Conservation (phyloP, 2,329 filamentous ascomycete genomes). For the Aureobasidium sp. region DNA sequence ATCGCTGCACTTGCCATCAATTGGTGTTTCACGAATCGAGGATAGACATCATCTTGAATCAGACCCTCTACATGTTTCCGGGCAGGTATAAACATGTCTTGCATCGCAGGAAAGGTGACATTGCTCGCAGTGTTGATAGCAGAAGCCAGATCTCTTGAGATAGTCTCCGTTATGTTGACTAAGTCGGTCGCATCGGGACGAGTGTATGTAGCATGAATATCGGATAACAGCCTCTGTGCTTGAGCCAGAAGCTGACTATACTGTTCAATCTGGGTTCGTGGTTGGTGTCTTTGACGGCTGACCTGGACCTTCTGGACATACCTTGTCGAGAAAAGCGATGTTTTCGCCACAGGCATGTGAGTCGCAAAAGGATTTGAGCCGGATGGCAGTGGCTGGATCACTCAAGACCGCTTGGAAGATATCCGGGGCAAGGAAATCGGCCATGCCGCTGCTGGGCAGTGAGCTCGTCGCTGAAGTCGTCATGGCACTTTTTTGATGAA, state of each 20-base stretch:
- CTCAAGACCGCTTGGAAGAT: conserved; percentile 58
- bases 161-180: conserved; percentile 45
- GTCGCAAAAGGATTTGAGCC: conserved; percentile 58
- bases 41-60: conserved; percentile 54
- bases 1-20: conserved; percentile 51
- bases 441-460: not conserved
- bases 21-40: conserved; percentile 60
- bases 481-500: not conserved
- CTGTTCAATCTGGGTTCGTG: conserved; percentile 42
- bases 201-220: conserved; percentile 51
- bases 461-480: not conserved
- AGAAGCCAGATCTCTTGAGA: conserved; percentile 48
- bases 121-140: conserved; percentile 55
- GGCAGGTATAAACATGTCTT: conserved; percentile 50
- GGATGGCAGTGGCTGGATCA: conserved; percentile 52
- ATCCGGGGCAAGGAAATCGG: conserved; percentile 54
- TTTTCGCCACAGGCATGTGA: conserved; percentile 53
- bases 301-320: conserved; percentile 30
- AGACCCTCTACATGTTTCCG: conserved; percentile 51
- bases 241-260: conserved; percentile 53
- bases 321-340: conserved; percentile 59
- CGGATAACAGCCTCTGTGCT: conserved; percentile 50
- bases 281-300: not conserved
- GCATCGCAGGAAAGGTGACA: conserved; percentile 52
- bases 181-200: conserved; percentile 39